A percentile compares a stretch with the other conserved stretches of the same genome.
phyloP scores from a whole-genome alignment of 352 stramenopile species.

The Globisporangium abappressorium region DNA sequence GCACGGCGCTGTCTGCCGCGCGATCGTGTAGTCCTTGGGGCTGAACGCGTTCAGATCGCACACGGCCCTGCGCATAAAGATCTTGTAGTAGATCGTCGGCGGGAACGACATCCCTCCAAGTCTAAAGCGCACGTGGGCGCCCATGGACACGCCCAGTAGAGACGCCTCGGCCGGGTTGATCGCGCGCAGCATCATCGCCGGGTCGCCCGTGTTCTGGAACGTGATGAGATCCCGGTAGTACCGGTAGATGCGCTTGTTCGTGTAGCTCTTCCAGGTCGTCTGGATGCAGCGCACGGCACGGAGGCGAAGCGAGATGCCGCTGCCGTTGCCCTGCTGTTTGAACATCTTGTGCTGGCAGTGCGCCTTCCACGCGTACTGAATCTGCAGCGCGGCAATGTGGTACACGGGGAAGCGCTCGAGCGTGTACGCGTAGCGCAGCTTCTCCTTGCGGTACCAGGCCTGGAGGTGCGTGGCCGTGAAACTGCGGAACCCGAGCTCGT shows the following conservation, averaged over 20 bases:
- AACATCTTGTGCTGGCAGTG: conserved; percentile 42
- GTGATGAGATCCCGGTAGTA: conserved; percentile 81
- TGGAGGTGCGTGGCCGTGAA: conserved; percentile 66
- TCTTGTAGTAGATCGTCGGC: conserved; percentile 94
- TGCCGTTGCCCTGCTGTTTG: conserved; percentile 17
- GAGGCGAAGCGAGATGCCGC: conserved; percentile 30
- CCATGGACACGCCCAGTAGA: conserved; percentile 80
- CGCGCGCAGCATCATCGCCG: conserved; percentile 68
- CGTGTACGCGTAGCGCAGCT: conserved; percentile 37
- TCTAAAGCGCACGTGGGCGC: conserved; percentile 81
- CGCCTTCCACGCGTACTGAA: conserved; percentile 71
- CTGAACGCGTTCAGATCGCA: conserved; percentile 90
- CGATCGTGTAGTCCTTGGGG: conserved; percentile 83
- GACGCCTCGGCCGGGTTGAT: conserved; percentile 83
- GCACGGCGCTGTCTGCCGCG: conserved; percentile 29
- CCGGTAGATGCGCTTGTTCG: conserved; percentile 66
- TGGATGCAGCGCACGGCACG: conserved; percentile 55
- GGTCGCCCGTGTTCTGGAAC: conserved; percentile 78
- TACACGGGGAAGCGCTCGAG: conserved; percentile 70
- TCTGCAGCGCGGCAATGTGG: conserved; percentile 82
- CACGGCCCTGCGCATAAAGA: conserved; percentile 84
- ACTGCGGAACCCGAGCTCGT: conserved; percentile 50
- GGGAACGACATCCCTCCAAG: conserved; percentile 86
- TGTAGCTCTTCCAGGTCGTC: conserved; percentile 68
- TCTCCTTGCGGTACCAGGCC: conserved; percentile 67